Evolutionary conservation across 345 rosid species (phyloP), one percentile per base, ranked within the genome.

Genomic region (Reutealis trisperma): DNA sequence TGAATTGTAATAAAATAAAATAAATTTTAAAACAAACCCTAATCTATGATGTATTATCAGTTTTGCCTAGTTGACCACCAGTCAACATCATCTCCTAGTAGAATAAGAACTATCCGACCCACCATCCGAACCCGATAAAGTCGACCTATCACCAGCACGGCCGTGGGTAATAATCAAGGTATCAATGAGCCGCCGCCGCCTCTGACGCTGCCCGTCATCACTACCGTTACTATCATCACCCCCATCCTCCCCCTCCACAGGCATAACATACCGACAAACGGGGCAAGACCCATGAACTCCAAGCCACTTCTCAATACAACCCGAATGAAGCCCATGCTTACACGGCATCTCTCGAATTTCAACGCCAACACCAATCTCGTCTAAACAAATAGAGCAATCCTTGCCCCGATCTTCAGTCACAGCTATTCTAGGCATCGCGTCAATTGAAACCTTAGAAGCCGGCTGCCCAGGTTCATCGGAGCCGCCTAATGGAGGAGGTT

Each of bases 321-420:
- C 45, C 14, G 73, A 64, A 57, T 82, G 81, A 66, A 77, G 78
- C 9, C 52, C 11, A 16, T 82, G 84, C 19, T 82, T 77, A 52
- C 81, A 78, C 4, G 78, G 81, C 81, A 78, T 82, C 78, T 77
- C 72, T 8, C 76, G 24, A 3, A 57, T 54, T 49, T 69, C 78
- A 14, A 27, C 64, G 6, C 66, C 79, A 5, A 49, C 47, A 19
- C 25, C 12, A 8, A 69, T 52, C 58, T 69, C 73, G 5, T 77
- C 79, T 62, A 74, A 78, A 42, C 84, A 82, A 64, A 82, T 77
- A 8, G 73, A 2, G 51, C 81, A 78, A 9, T 78, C 84, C 9
- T 45, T n/a, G 4, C 25, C 75, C 30, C 47, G 65, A 55, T 1
- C 54, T 15, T 22, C 76, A 51, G 49, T 22, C 11, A 78, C 76